These are phyloP conservation scores for Selaginella moellendorffii DNA, from an alignment of 75 land plant species.

Conservation along the genomic window DNA sequence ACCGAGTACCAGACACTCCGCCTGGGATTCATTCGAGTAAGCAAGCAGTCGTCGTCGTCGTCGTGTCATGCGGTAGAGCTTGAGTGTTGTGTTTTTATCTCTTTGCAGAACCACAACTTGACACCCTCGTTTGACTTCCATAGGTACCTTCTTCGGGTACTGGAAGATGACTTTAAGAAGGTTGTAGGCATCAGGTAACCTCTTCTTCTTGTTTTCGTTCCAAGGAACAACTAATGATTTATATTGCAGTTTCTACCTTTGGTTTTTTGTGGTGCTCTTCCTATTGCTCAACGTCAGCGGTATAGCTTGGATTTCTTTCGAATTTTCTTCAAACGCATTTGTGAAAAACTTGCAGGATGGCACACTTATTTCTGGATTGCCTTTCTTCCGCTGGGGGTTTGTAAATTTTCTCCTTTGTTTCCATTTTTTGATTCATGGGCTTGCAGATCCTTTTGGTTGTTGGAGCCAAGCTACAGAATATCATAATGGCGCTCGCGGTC, in stretches of 20 bases:
- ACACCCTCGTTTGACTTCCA: background rate
- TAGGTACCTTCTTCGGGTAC: background rate
- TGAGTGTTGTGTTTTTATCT: background rate
- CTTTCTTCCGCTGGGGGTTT: slow-evolving; percentile 45
- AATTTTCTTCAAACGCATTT: background rate
- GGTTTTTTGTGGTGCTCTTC: slow-evolving; percentile 49
- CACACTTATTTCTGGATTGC: slow-evolving; percentile 45
- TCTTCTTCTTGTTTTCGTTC: background rate
- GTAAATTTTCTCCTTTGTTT: slow-evolving; percentile 4
- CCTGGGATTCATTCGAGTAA: background rate
- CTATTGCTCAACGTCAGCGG: slow-evolving; percentile 54
- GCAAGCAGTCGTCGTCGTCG: background rate
- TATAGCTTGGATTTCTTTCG: slow-evolving; percentile 13
- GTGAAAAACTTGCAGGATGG: slow-evolving; percentile 42
- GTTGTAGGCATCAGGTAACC: slow-evolving; percentile 82
- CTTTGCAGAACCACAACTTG: background rate
- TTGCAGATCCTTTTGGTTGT: slow-evolving; percentile 58
- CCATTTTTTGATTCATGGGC: background rate
- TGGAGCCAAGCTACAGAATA: slow-evolving; percentile 71
- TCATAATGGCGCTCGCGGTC: slow-evolving; percentile 50
- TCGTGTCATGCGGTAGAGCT: no score
- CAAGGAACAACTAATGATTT: background rate
- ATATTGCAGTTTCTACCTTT: slow-evolving; percentile 46
- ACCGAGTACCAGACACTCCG: background rate
- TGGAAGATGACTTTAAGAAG: slow-evolving; percentile 79